Evolutionary conservation across 2,329 filamentous ascomycete genomes (phyloP).

Genomic region (Xylaria sp.): DNA sequence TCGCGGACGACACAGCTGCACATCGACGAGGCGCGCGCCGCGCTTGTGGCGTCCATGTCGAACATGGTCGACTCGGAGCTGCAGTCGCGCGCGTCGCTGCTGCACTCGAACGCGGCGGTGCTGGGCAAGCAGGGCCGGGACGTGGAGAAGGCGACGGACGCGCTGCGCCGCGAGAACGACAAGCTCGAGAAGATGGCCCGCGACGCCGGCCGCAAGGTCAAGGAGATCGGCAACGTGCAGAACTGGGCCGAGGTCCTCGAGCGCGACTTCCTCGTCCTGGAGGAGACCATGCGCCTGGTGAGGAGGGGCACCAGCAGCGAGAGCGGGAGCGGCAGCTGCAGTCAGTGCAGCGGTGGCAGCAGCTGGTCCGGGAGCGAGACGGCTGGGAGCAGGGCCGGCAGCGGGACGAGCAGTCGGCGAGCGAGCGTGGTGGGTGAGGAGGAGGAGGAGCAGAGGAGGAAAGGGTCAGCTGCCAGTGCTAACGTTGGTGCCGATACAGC

Average conservation of each 20-base stretch:
- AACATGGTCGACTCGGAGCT: conserved; percentile 72
- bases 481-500: neutral
- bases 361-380: conserved; percentile 31
- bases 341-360: conserved; percentile 29
- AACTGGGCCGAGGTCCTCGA: conserved; percentile 87
- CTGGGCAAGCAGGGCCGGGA: conserved; percentile 70
- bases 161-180: conserved; percentile 64
- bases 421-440: conserved; percentile 19
- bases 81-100: conserved; percentile 65
- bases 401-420: conserved; percentile 22
- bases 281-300: conserved; percentile 65
- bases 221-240: conserved; percentile 80
- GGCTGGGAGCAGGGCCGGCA: conserved; percentile 23
- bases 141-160: conserved; percentile 61
- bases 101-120: conserved; percentile 69
- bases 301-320: conserved; percentile 36
- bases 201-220: conserved; percentile 65
- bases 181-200: conserved; percentile 66
- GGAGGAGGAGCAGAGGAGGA: neutral
- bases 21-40: conserved; percentile 59
- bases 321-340: conserved; percentile 34
- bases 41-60: conserved; percentile 65
- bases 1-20: conserved; percentile 47
- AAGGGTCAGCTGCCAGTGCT: neutral
- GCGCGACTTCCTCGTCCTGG: conserved; percentile 64